These are phyloP conservation scores for Sporisorium reilianum DNA, from an alignment of 1,284 basidiomycete species.

Conservation along the genomic window DNA sequence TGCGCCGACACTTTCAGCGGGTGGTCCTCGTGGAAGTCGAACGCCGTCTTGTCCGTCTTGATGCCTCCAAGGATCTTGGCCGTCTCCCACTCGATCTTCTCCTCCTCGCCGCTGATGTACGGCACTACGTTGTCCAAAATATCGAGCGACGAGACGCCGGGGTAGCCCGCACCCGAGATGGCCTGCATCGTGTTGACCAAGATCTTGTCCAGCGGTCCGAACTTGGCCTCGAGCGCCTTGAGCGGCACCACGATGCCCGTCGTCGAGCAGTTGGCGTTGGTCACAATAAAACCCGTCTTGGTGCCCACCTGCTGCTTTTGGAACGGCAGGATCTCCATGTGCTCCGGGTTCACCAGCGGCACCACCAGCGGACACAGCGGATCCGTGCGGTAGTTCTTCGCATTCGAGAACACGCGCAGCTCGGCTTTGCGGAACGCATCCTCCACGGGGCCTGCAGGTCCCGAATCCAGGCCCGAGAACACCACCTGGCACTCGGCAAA, in stretches of 20 bases:
- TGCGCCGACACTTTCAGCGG: constrained; percentile 89
- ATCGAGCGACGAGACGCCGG: constrained; percentile 89
- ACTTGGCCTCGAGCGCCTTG: constrained; percentile 88
- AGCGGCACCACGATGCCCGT: constrained; percentile 94
- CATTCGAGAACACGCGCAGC: constrained; percentile 94
- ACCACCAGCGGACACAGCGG: constrained; percentile 96
- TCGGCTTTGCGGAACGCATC: constrained; percentile 86
- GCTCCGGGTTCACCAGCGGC: constrained; percentile 91
- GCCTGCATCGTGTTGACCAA: constrained; percentile 97
- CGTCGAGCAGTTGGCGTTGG: constrained; percentile 98
- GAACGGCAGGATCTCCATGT: constrained; percentile 85
- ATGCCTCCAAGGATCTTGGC: constrained; percentile 88
- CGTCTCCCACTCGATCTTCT: constrained; percentile 98
- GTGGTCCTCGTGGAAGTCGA: constrained; percentile 85
- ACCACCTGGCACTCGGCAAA: constrained; percentile 88
- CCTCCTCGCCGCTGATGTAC: constrained; percentile 86
- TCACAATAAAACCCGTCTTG: constrained; percentile 90
- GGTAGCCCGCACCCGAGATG: constrained; percentile 96
- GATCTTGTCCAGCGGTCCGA: constrained; percentile 90
- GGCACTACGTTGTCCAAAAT: constrained; percentile 97
- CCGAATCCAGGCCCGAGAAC: constrained; percentile 94
- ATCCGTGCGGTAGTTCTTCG: constrained; percentile 96
- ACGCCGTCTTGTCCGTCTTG: constrained; percentile 70
- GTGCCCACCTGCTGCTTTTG: constrained; percentile 76
- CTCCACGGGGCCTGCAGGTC: constrained; percentile 95